Evolutionary conservation across 805 yeast genomes (phyloP), one percentile per base, ranked within the genome.

Genomic region (Yarrowia deformans): DNA sequence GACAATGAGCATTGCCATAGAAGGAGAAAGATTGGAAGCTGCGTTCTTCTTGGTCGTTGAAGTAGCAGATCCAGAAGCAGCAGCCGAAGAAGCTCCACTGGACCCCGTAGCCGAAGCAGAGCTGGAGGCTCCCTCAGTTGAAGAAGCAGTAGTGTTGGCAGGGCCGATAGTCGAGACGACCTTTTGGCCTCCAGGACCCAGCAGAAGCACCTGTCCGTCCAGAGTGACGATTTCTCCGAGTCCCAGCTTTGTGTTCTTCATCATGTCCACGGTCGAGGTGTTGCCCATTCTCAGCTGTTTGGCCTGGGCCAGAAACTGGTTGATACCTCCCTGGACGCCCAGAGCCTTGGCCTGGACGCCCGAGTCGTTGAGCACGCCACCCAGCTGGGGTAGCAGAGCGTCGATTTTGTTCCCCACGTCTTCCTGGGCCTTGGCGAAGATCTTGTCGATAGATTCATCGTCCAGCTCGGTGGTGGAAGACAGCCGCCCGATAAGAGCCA

Each of bases 281-380:
- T 63, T 63, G 19, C 68, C 68, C 56, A 63, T 48, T 37, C 55
- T 14, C 35, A 63, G 68, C 10, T 14, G 37, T 7, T 23, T 23
- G 12, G 68, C 68, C 46, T 63, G 45, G 48, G 55, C 56, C 46
- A 63, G n/a, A 14, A 63, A 63, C 68, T 63, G 68, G 37, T 37
- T 48, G 32, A 63, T 48, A 8, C 68, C 68, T 12, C 48, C 56
- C 56, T 63, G 68, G 39, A 63, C 48, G 14, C 68, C 68, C 35
- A 63, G 56, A 48, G 56, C 68, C 48, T 63, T 63, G 35, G 68
- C 68, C 39, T 63, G 68, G 13, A 63, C 56, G 8, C 39, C 46
- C 13, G 56, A 46, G 37, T 49, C 46, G 16, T n/a, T 13, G 5
- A 63, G 48, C n/a, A 40, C 32, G 10, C 37, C 45, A 13, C 55